Evolutionary conservation across 805 yeast species (phyloP).

Genomic region (Lachancea mirantina): DNA sequence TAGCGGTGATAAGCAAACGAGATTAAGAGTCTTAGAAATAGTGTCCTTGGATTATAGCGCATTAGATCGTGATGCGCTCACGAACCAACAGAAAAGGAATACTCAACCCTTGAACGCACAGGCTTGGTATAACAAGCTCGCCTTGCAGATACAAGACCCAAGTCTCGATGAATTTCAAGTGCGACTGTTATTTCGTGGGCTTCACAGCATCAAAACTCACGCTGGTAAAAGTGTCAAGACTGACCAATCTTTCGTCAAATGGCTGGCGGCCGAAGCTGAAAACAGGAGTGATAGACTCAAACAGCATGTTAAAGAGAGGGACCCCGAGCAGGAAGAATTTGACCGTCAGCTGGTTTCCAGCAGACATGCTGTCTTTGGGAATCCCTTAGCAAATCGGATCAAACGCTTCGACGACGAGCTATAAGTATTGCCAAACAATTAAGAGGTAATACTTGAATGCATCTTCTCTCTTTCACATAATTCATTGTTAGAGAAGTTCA

Average conservation of each 20-base stretch:
- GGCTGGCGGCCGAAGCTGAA: slow-evolving; percentile 50
- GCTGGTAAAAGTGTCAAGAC: slow-evolving; percentile 29
- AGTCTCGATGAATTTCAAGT: slow-evolving; percentile 35
- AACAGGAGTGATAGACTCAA: slow-evolving; percentile 22
- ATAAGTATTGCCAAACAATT: slow-evolving; percentile 15
- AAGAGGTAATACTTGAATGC: too few relatives aligned
- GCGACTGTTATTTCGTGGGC: slow-evolving; percentile 35
- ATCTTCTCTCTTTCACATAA: too few relatives aligned
- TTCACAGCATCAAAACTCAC: slow-evolving; percentile 32
- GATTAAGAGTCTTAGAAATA: slow-evolving; percentile 26
- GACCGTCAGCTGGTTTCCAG: slow-evolving; percentile 37
- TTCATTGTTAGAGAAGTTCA: too few relatives aligned
- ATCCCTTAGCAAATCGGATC: slow-evolving; percentile 56
- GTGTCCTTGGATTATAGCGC: slow-evolving; percentile 16
- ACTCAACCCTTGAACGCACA: slow-evolving; percentile 12
- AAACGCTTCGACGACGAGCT: slow-evolving; percentile 51
- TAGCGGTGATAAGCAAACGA: slow-evolving; percentile 19
- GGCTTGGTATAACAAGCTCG: slow-evolving; percentile 24
- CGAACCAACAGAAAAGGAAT: slow-evolving; percentile 11
- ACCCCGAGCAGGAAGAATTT: slow-evolving; percentile 28
- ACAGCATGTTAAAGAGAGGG: slow-evolving; percentile 25
- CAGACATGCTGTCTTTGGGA: slow-evolving; percentile 71
- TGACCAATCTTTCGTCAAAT: slow-evolving; percentile 44
- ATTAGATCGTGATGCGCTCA: slow-evolving; percentile 5
- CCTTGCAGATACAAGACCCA: slow-evolving; percentile 21